Percentiles rank a stretch among this genome's conserved stretches.
phyloP scores from a whole-genome alignment of 2,329 filamentous ascomycete genomes.

The Trichoderma atroviride region DNA sequence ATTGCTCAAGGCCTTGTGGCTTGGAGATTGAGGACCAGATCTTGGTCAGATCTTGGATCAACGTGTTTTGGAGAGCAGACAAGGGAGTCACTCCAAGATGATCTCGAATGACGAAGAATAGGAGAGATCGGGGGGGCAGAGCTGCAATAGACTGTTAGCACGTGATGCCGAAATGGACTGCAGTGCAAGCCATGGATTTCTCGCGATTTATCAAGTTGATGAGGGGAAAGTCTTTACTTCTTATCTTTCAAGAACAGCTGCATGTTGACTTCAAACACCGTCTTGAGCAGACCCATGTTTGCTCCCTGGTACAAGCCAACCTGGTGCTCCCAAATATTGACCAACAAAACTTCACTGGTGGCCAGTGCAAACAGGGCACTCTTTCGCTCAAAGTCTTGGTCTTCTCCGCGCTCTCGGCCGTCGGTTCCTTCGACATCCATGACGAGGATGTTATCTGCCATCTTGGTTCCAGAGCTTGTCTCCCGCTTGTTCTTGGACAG shows the following conservation, averaged over 20 bases:
- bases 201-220: not conserved
- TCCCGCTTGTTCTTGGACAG: conserved; percentile 92
- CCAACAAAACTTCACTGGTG: conserved; percentile 95
- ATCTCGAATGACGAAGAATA: conserved; percentile 99
- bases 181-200: not conserved
- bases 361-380: conserved; percentile 95
- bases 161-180: conserved; percentile 3
- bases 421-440: conserved; percentile 99
- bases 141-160: conserved; percentile 48
- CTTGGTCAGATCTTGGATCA: conserved; percentile 86
- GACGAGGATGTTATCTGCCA: conserved; percentile 97
- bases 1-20: conserved; percentile 82
- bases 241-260: conserved; percentile 96
- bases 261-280: conserved; percentile 97
- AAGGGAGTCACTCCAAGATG: conserved; percentile 92
- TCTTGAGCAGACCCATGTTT: conserved; percentile 98
- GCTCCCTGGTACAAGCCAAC: conserved; percentile 97
- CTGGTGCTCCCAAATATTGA: conserved; percentile 99
- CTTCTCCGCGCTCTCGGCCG: conserved; percentile 91
- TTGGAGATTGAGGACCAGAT: conserved; percentile 95
- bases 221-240: conserved; percentile 61
- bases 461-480: conserved; percentile 56
- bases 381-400: conserved; percentile 98
- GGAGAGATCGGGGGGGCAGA: conserved; percentile 85
- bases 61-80: conserved; percentile 83